phyloP scores from a whole-genome alignment of 1,139 yeast species.

The Yamadazyma pseudoaaseri region DNA sequence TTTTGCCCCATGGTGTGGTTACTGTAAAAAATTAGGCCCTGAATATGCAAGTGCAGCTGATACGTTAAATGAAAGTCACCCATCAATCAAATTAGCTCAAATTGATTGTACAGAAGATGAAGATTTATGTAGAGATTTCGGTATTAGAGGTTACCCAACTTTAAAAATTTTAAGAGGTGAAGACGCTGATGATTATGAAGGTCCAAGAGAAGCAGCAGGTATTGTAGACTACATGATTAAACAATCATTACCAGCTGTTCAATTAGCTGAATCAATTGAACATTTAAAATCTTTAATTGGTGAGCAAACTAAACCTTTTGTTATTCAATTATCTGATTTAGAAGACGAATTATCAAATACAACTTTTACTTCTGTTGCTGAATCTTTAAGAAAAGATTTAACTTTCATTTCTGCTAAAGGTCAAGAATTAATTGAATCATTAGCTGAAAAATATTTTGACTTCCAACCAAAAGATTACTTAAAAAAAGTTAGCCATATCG shows the following conservation, averaged over 20 bases:
- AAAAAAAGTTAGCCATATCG: conserved; percentile 29
- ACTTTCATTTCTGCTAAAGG: conserved; percentile 59
- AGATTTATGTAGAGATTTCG: conserved; percentile 72
- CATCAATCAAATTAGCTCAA: conserved; percentile 78
- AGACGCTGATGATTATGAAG: conserved; percentile 61
- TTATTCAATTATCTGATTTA: conserved; percentile 49
- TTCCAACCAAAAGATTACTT: conserved; percentile 19
- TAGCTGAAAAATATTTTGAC: conserved; percentile 23
- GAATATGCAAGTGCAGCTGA: conserved; percentile 88
- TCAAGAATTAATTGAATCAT: conserved; percentile 25
- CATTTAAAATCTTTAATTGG: conserved; percentile 50
- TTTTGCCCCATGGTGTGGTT: conserved; percentile 99
- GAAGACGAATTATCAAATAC: conserved; percentile 35
- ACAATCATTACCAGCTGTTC: conserved; percentile 81
- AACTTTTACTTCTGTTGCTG: conserved; percentile 56
- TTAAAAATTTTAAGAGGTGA: conserved; percentile 78
- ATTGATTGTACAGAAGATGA: conserved; percentile 89
- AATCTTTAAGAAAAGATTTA: conserved; percentile 56
- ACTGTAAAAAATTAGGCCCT: conserved; percentile 93
- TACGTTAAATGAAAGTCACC: conserved; percentile 53
- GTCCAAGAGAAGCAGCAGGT: conserved; percentile 79
- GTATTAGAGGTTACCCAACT: conserved; percentile 89
- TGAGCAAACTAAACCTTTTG: conserved; percentile 51
- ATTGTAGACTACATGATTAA: conserved; percentile 79
- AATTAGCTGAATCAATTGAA: conserved; percentile 44